A percentile compares a stretch with the other conserved stretches of the same genome.
Conservation (phyloP, 2,329 filamentous ascomycete species). For the Alternaria ventricosa region DNA sequence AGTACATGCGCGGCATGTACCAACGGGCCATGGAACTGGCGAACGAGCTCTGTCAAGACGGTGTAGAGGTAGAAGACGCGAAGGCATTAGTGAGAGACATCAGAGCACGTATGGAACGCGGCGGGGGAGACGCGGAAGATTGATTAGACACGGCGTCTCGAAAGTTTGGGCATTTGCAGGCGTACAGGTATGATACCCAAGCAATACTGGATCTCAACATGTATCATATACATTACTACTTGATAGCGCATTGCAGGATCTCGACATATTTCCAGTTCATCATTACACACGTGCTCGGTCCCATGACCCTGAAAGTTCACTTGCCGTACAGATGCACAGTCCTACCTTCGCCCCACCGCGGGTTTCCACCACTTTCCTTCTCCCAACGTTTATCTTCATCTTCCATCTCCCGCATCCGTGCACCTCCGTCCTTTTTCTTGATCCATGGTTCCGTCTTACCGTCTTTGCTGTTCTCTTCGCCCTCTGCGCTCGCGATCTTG, state of each 20-base stretch:
- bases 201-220: not conserved
- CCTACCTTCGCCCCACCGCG: not conserved
- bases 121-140: slow-evolving; percentile 25
- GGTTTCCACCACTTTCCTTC: not conserved
- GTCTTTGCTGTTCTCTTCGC: not conserved
- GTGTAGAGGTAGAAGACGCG: slow-evolving; percentile 94
- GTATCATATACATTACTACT: not conserved
- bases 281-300: not conserved
- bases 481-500: not conserved
- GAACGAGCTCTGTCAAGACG: slow-evolving; percentile 92
- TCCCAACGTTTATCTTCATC: not conserved
- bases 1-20: slow-evolving; percentile 78
- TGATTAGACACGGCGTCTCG: not conserved
- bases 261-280: not conserved
- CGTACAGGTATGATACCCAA: slow-evolving; percentile 18
- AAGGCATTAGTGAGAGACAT: slow-evolving; percentile 91
- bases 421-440: not conserved
- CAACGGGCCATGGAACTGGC: slow-evolving; percentile 79
- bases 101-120: slow-evolving; percentile 71
- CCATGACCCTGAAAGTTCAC: not conserved
- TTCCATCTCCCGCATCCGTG: not conserved
- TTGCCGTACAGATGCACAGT: not conserved
- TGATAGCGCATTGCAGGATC: not conserved
- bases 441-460: not conserved
- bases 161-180: slow-evolving; percentile 8